Percentiles rank a stretch among this genome's conserved stretches.
phyloP scores from a whole-genome alignment of 2,329 filamentous ascomycete genomes.

The Aspergillus sp. region DNA sequence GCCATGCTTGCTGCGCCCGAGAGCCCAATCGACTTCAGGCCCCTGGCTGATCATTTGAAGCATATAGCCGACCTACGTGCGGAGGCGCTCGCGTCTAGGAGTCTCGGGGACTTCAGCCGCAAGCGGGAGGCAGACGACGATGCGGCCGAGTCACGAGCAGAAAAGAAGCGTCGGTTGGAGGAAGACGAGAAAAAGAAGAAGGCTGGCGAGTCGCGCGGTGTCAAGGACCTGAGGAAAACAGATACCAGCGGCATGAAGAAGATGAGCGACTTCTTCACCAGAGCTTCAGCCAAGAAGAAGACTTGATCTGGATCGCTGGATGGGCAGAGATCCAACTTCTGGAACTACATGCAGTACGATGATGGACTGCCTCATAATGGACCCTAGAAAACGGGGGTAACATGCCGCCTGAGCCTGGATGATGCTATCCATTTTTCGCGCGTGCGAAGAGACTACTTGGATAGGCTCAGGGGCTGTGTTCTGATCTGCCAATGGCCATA shows the following conservation, averaged over 20 bases:
- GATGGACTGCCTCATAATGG: too few relatives aligned
- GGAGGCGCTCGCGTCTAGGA: constrained; percentile 61
- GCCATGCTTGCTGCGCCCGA: constrained; percentile 27
- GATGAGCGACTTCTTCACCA: constrained; percentile 87
- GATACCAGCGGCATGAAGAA: constrained; percentile 94
- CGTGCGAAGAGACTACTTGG: too few relatives aligned
- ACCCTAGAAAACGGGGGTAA: too few relatives aligned
- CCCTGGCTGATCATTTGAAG: constrained; percentile 61
- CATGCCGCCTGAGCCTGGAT: too few relatives aligned
- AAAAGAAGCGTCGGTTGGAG: constrained; percentile 77
- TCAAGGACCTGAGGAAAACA: constrained; percentile 78
- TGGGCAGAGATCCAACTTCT: too few relatives aligned
- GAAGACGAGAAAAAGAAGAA: constrained; percentile 85
- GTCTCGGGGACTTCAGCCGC: constrained; percentile 38
- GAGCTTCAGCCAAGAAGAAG: constrained; percentile 38
- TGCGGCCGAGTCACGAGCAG: constrained; percentile 44
- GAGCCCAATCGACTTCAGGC: constrained; percentile 55
- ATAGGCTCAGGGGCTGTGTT: too few relatives aligned
- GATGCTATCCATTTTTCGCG: too few relatives aligned
- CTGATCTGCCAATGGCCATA: too few relatives aligned
- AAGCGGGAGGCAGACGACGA: constrained; percentile 36
- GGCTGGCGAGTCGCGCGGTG: constrained; percentile 60
- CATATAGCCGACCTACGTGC: constrained; percentile 58
- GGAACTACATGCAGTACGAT: too few relatives aligned
- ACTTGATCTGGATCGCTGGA: too few relatives aligned